These are phyloP conservation scores for Chlorella ohadii DNA, from an alignment of 139 green algal species.

Conservation along the genomic window DNA sequence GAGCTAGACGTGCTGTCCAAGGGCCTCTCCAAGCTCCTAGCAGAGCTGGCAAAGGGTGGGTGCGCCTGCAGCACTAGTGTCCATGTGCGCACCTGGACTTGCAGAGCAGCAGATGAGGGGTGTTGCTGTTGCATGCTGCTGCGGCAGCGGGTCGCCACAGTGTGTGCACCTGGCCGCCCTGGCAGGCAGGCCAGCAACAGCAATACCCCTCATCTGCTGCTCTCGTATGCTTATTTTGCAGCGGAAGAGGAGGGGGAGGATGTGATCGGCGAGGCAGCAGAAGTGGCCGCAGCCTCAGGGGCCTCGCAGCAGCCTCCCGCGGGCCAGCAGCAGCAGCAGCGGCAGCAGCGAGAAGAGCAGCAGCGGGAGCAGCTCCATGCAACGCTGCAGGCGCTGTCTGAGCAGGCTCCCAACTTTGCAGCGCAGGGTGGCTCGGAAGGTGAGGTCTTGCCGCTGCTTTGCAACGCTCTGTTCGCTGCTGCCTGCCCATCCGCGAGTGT, in stretches of 20 bases:
- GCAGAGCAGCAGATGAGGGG: no score
- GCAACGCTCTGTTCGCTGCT: no score
- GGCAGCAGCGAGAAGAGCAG: background rate
- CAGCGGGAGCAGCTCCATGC: conserved; percentile 3
- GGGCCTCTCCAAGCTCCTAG: conserved; percentile 25
- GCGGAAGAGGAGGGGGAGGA: background rate
- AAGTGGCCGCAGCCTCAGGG: background rate
- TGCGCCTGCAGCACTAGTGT: background rate
- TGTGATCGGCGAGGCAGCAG: background rate
- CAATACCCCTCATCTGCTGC: background rate
- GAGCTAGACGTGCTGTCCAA: conserved; percentile 6
- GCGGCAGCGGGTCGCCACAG: background rate
- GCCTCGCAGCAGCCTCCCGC: background rate
- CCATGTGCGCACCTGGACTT: no score
- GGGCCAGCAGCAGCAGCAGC: background rate
- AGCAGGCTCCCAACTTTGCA: conserved; percentile 36
- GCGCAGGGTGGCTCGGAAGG: background rate
- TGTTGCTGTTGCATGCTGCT: no score
- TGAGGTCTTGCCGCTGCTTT: background rate
- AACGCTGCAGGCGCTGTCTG: conserved; percentile 36
- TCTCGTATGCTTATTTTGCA: background rate
- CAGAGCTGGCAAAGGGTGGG: conserved; percentile 32
- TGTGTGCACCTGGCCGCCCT: background rate
- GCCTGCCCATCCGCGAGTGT: no score
- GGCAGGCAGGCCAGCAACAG: background rate